Evolutionary conservation across 2,329 filamentous ascomycete species (phyloP).

Genomic region (Annulohypoxylon truncatum): DNA sequence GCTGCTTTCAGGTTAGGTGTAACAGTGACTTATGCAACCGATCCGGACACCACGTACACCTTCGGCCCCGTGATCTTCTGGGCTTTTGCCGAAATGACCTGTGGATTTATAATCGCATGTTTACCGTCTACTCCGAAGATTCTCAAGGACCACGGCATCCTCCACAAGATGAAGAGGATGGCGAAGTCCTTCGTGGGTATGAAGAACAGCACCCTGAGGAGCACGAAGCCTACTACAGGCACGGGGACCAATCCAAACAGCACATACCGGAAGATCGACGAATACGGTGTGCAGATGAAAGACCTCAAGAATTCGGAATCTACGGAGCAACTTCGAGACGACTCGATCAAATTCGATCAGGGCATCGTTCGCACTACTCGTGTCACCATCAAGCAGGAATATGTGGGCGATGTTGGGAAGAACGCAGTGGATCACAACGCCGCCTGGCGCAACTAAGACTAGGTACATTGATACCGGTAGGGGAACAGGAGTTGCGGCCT

Average conservation of each 20-base stretch:
- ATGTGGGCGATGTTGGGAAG: conserved; percentile 7
- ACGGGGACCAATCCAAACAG: conserved; percentile 22
- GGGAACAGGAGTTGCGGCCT: neutral
- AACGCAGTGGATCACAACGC: conserved; percentile 22
- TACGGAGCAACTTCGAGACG: conserved; percentile 41
- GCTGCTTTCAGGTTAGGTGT: conserved; percentile 54
- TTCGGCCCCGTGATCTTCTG: conserved; percentile 57
- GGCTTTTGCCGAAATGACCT: conserved; percentile 59
- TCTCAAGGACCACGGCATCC: conserved; percentile 44
- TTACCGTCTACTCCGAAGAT: conserved; percentile 55
- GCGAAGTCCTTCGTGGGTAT: conserved; percentile 35
- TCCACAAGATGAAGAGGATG: conserved; percentile 36
- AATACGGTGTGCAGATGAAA: conserved; percentile 37
- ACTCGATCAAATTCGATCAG: conserved; percentile 23
- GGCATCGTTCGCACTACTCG: conserved; percentile 43
- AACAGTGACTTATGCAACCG: conserved; percentile 49
- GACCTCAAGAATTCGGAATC: conserved; percentile 41
- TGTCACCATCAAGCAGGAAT: conserved; percentile 34
- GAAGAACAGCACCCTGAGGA: conserved; percentile 28
- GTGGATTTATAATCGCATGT: conserved; percentile 57
- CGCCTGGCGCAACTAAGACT: conserved; percentile 17
- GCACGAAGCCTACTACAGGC: conserved; percentile 12
- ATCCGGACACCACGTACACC: conserved; percentile 51
- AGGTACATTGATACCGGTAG: conserved; percentile 7
- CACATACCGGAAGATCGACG: conserved; percentile 40